A percentile compares a stretch with the other conserved stretches of the same genome.
Conservation (phyloP, 441 rosid genomes). For the Arabidopsis hybrid region DNA sequence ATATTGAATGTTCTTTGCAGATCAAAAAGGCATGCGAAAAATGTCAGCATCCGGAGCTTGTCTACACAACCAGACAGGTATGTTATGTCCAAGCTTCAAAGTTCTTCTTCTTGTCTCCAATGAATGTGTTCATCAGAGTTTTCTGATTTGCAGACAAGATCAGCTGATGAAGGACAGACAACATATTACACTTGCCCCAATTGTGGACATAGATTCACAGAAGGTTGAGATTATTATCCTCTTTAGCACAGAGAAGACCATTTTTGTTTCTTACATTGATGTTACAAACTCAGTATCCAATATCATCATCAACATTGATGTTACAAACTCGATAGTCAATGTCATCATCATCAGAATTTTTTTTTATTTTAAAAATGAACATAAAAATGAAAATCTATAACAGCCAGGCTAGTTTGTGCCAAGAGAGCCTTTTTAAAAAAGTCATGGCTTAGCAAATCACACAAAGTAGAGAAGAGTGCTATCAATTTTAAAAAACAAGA, state of each 20-base stretch:
- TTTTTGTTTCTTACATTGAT: constrained; percentile 25
- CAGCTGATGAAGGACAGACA: constrained; percentile 43
- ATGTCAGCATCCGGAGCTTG: constrained; percentile 47
- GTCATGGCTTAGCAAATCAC: constrained; percentile 38
- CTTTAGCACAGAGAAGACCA: not conserved
- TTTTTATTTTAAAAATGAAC: not conserved
- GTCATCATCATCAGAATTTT: not conserved
- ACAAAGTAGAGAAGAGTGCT: constrained; percentile 41
- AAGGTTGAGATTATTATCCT: constrained; percentile 37
- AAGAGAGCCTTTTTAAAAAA: constrained; percentile 32
- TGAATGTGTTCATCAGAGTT: not conserved
- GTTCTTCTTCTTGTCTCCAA: not conserved
- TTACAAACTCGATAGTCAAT: constrained; percentile 6
- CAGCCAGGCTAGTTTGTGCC: constrained; percentile 28
- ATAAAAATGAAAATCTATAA: constrained; percentile 2
- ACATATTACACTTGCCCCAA: constrained; percentile 40
- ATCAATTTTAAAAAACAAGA: constrained; percentile 39
- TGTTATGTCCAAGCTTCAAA: constrained; percentile 2
- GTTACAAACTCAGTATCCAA: not conserved
- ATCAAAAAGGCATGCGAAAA: constrained; percentile 48
- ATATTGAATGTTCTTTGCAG: constrained; percentile 17
- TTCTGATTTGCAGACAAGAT: constrained; percentile 39
- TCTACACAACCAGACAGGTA: constrained; percentile 48
- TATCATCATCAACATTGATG: constrained; percentile 20
- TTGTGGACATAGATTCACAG: constrained; percentile 40